These are phyloP conservation scores for Cymbidium sinense DNA, from an alignment of 106 monocot genomes.

Conservation along the genomic window DNA sequence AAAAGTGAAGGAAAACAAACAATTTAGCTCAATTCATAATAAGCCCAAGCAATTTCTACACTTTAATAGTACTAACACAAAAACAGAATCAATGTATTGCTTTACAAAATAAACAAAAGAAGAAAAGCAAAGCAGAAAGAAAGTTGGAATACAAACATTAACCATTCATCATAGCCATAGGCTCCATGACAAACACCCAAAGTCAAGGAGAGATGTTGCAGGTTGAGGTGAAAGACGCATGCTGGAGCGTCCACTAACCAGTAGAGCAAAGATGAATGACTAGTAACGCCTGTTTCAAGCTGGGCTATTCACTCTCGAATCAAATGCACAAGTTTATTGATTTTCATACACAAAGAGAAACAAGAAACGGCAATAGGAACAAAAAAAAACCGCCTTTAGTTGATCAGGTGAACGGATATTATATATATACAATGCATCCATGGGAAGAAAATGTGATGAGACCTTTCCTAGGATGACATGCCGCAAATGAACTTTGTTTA, in stretches of 20 bases:
- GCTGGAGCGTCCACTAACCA: background rate
- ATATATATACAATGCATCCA: constrained; percentile 1
- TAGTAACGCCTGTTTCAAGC: background rate
- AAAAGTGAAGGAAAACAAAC: too few relatives aligned
- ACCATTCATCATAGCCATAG: too few relatives aligned
- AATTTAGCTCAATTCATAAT: background rate
- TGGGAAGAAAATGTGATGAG: background rate
- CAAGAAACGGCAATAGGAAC: background rate
- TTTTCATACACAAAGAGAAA: background rate
- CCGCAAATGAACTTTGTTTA: too few relatives aligned
- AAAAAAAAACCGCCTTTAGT: background rate
- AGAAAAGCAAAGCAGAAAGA: background rate
- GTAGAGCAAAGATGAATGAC: background rate
- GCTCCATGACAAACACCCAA: background rate
- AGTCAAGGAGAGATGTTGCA: background rate
- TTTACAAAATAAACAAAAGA: background rate
- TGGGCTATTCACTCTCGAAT: background rate
- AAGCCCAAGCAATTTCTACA: background rate
- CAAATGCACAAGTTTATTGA: background rate
- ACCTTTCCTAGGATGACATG: background rate
- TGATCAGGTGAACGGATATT: background rate
- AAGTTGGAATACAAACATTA: too few relatives aligned
- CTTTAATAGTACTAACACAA: background rate
- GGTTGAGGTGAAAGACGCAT: too few relatives aligned
- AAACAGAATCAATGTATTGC: background rate